phyloP scores from a whole-genome alignment of 2,329 filamentous ascomycete genomes.

The Amesomyces nigricolor region DNA sequence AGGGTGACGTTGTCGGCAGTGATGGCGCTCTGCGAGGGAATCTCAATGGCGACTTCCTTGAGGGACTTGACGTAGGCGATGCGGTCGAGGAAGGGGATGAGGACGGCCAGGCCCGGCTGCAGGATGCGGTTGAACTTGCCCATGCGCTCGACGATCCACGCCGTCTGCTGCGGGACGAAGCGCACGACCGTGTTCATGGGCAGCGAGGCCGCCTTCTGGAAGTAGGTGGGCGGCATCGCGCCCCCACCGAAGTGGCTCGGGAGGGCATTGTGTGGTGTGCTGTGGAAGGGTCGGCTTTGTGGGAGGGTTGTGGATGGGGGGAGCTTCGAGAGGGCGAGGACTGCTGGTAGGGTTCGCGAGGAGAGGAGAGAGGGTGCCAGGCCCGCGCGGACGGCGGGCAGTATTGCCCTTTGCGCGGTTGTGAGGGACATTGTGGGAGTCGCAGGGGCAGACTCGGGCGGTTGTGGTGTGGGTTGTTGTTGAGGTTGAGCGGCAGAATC shows the following conservation, averaged over 20 bases:
- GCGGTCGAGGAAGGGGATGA: slow-evolving; percentile 86
- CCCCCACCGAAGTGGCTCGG: slow-evolving; percentile 28
- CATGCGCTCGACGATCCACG: slow-evolving; percentile 99
- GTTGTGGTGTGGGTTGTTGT: neutral
- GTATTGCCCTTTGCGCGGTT: slow-evolving; percentile 25
- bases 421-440: slow-evolving; percentile 25
- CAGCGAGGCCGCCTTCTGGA: slow-evolving; percentile 60
- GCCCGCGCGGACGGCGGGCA: slow-evolving; percentile 22
- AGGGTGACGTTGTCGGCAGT: slow-evolving; percentile 97
- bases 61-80: slow-evolving; percentile 97
- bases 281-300: slow-evolving; percentile 23
- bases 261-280: slow-evolving; percentile 20
- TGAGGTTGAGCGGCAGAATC: no score
- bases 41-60: slow-evolving; percentile 95
- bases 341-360: neutral
- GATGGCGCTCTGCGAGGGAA: slow-evolving; percentile 94
- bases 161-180: slow-evolving; percentile 98
- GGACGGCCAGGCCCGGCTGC: slow-evolving; percentile 80
- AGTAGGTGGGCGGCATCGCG: slow-evolving; percentile 63
- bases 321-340: slow-evolving; percentile 1
- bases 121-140: slow-evolving; percentile 93
- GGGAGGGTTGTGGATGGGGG: neutral
- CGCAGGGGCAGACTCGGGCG: neutral
- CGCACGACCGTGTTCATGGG: slow-evolving; percentile 92
- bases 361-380: slow-evolving; percentile 3